Evolutionary conservation across 441 rosid species (phyloP).

Genomic region (Adansonia madagascariensis): DNA sequence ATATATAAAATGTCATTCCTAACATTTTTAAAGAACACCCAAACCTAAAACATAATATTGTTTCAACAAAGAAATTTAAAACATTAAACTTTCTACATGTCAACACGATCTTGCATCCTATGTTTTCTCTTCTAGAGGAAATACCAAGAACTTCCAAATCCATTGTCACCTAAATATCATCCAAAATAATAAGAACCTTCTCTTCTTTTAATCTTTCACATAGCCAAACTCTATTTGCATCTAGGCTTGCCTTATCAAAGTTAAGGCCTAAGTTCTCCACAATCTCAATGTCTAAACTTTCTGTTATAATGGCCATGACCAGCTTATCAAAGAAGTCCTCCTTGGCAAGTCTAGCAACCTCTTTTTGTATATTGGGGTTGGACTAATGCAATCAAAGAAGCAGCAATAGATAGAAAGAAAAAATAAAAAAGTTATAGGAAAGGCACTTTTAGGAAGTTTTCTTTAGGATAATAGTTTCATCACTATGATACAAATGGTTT

Average conservation of each 20-base stretch:
- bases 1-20: too few species aligned
- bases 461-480: too few species aligned
- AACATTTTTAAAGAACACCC: too few species aligned
- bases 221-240: not conserved
- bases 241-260: not conserved
- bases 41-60: too few species aligned
- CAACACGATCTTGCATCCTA: not conserved
- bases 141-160: constrained; percentile 21
- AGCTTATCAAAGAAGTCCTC: not conserved
- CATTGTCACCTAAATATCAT: constrained; percentile 1
- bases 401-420: too few species aligned
- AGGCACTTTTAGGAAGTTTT: too few species aligned
- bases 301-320: not conserved
- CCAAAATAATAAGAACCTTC: not conserved
- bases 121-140: not conserved
- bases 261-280: not conserved
- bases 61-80: not conserved
- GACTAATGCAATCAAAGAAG: too few species aligned
- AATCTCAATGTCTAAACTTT: not conserved
- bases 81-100: not conserved
- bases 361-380: too few species aligned
- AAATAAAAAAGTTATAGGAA: too few species aligned
- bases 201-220: not conserved
- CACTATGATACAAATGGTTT: too few species aligned
- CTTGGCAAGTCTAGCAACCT: too few species aligned